Evolutionary conservation across 352 stramenopile genomes (phyloP).

Genomic region (Hyphochytrium catenoides): DNA sequence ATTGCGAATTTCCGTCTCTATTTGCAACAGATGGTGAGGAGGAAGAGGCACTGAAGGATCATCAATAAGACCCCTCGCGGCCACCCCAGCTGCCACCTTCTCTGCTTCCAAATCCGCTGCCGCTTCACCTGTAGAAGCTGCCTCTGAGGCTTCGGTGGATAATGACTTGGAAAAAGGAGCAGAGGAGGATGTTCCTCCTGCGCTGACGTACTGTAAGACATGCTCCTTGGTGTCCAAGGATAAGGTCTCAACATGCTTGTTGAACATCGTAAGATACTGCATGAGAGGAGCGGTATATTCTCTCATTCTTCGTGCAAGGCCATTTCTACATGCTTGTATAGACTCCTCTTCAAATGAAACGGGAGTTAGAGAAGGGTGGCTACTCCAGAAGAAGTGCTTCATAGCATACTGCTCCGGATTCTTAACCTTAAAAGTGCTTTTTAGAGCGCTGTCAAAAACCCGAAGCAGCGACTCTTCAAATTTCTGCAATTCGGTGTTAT

Average conservation of each 20-base stretch:
- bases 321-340: conserved; percentile 57
- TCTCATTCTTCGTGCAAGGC: conserved; percentile 28
- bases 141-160: not conserved
- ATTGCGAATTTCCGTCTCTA: conserved; percentile 47
- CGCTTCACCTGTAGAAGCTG: conserved; percentile 4
- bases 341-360: too few relatives aligned
- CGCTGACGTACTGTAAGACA: conserved; percentile 27
- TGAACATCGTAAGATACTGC: conserved; percentile 52
- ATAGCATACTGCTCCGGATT: conserved; percentile 67
- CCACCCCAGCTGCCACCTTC: too few relatives aligned
- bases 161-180: too few relatives aligned
- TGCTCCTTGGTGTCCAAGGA: conserved; percentile 70
- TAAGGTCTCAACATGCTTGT: conserved; percentile 58
- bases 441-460: conserved; percentile 18
- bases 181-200: too few relatives aligned
- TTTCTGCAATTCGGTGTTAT: conserved; percentile 7
- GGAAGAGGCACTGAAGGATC: too few relatives aligned
- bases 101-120: conserved; percentile 1
- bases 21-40: conserved; percentile 29
- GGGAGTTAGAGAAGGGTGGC: conserved; percentile 54
- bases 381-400: conserved; percentile 82
- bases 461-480: conserved; percentile 14
- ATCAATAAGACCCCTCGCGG: too few relatives aligned
- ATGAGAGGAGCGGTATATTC: conserved; percentile 24
- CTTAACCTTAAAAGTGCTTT: conserved; percentile 16